Evolutionary conservation across 805 yeast genomes (phyloP), one percentile per base, ranked within the genome.

Genomic region (Dipodascopsis uninucleata): DNA sequence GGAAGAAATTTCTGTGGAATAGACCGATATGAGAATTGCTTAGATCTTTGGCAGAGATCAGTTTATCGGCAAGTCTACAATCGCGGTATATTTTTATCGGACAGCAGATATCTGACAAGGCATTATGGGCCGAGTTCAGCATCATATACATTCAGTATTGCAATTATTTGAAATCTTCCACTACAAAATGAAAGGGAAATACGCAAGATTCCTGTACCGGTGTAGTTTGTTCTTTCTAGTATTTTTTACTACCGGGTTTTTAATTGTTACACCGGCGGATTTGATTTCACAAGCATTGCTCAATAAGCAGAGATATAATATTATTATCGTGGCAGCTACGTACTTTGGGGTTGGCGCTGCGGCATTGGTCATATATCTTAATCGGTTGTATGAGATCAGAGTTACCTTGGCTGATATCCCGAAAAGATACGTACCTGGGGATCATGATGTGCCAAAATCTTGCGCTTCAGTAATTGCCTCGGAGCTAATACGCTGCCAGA

Each of bases 261-360:
- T 80, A 22, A 69, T 85, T 1, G 84, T 83, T 6, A 69, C 90
- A 0, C 95, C 95, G 0, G 76, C 87, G 12, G 97, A 90, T 63
- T 78, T 87, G 24, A 78, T 88, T 48, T 71, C 72, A 0, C 81
- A 76, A 58, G 76, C 80, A 4, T 75, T 77, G 54, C 71, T 82
- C 1, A 69, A 78, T 9, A 76, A 77, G 48, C 77, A 84, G 56
- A 93, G 85, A 1, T 69, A 85, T 61, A 86, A 88, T 61, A 77
- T 90, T 2, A 81, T 89, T 51, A 85, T 89, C 47, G 85, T 88
- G 17, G 78, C 85, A 5, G 76, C 79, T 35, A 86, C 83, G 5
- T 72, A 85, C 57, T 85, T 79, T 2, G 65, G 78, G 1, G 78
- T 85, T 52, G 68, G 79, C 1, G 46, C 82, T 0, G 55, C 74